These are phyloP conservation scores for Psidium guajava DNA, from an alignment of 345 rosid species.

Conservation along the genomic window DNA sequence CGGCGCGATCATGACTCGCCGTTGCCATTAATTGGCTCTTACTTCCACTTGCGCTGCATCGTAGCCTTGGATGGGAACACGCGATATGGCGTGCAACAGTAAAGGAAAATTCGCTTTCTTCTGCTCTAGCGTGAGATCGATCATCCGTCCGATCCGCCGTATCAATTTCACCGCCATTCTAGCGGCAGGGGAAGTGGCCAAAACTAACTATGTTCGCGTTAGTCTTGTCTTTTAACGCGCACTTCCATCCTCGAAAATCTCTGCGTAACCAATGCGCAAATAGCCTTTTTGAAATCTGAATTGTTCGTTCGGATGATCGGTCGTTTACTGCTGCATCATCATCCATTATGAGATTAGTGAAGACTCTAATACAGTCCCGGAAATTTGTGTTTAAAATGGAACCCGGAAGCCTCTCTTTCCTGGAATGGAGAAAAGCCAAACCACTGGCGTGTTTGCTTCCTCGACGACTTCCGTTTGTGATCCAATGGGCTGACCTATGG, in stretches of 20 bases:
- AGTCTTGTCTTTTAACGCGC: not conserved
- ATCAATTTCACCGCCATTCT: not conserved
- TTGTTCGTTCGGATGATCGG: not conserved
- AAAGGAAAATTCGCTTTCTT: not conserved
- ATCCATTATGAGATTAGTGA: not conserved
- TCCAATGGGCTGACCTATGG: not conserved
- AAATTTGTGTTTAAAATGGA: not conserved
- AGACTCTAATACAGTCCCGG: not conserved
- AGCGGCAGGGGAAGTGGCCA: not conserved
- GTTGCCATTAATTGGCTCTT: not conserved
- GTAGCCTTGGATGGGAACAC: not conserved
- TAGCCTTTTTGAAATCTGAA: not conserved
- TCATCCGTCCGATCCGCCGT: not conserved
- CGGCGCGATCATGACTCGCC: not conserved
- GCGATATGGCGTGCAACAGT: not conserved
- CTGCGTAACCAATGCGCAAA: too few species aligned
- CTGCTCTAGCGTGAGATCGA: not conserved
- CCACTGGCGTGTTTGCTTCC: not conserved
- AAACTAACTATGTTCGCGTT: not conserved
- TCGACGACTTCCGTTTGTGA: not conserved
- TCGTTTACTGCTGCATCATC: too few species aligned
- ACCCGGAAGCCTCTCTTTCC: not conserved
- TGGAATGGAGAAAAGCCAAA: not conserved
- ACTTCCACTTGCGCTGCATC: not conserved
- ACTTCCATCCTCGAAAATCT: not conserved